A percentile compares a stretch with the other conserved stretches of the same genome.
Evolutionary conservation across 352 stramenopile genomes (phyloP).

Genomic region (Pelagophyceae sp.): DNA sequence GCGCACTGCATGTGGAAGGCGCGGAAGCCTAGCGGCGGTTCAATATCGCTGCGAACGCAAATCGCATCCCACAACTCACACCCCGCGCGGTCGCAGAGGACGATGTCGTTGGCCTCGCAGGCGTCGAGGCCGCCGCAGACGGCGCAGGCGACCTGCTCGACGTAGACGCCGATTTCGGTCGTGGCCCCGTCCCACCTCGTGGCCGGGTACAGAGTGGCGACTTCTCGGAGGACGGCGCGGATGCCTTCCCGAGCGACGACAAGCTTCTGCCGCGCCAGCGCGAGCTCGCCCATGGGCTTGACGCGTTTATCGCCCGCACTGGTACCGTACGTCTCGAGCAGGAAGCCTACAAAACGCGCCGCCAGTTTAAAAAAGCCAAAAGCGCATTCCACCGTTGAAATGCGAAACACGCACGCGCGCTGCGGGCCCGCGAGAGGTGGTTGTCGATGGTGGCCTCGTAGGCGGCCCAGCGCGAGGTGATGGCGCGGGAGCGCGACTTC

Average conservation of each 20-base stretch:
- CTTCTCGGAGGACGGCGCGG: neutral
- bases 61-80: neutral
- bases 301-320: neutral
- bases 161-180: neutral
- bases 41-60: neutral
- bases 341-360: neutral
- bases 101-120: neutral
- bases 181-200: neutral
- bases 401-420: neutral
- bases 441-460: neutral
- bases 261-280: neutral
- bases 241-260: neutral
- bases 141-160: neutral
- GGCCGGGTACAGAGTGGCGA: neutral
- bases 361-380: neutral
- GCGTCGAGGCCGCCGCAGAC: neutral
- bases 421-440: neutral
- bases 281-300: neutral
- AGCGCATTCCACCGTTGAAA: neutral
- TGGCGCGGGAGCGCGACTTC: neutral
- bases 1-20: neutral
- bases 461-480: neutral
- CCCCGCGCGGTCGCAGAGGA: neutral
- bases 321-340: neutral
- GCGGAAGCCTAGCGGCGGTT: neutral